These are phyloP conservation scores for Miscanthus lutarioriparius DNA, from an alignment of 176 grass and related monocot genomes.

Conservation along the genomic window DNA sequence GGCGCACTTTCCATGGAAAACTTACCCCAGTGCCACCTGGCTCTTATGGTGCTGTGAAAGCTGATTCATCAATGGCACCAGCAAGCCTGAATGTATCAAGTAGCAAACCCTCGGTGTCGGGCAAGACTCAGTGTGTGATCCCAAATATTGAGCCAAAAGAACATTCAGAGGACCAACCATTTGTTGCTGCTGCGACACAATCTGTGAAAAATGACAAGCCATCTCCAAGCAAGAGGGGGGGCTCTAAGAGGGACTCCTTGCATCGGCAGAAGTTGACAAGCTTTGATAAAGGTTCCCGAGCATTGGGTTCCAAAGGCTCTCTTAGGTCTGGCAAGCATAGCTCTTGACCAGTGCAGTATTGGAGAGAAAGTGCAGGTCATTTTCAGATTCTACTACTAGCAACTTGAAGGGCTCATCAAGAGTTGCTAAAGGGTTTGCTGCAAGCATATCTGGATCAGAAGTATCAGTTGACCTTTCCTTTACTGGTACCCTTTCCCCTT, in stretches of 20 bases:
- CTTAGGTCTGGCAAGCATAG: conserved; percentile 73
- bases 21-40: conserved; percentile 28
- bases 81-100: conserved; percentile 42
- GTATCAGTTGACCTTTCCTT: conserved; percentile 70
- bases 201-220: conserved; percentile 63
- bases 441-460: conserved; percentile 50
- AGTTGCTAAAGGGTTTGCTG: conserved; percentile 56
- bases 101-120: conserved; percentile 49
- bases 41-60: conserved; percentile 39
- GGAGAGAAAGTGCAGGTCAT: conserved; percentile 67
- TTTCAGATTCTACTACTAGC: conserved; percentile 55
- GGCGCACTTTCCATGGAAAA: conserved; percentile 49
- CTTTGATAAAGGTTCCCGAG: conserved; percentile 86
- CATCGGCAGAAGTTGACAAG: conserved; percentile 81
- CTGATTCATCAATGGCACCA: conserved; percentile 46
- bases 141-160: conserved; percentile 68
- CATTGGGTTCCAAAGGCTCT: conserved; percentile 82
- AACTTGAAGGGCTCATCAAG: conserved; percentile 70
- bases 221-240: conserved; percentile 51
- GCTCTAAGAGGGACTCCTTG: conserved; percentile 74
- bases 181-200: conserved; percentile 44
- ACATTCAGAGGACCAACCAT: conserved; percentile 63
- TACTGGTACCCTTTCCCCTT: conserved; percentile 46
- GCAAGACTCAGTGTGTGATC: conserved; percentile 50
- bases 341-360: conserved; percentile 48